Conservation (phyloP, 768 basidiomycete genomes). For the Mycena metata region DNA sequence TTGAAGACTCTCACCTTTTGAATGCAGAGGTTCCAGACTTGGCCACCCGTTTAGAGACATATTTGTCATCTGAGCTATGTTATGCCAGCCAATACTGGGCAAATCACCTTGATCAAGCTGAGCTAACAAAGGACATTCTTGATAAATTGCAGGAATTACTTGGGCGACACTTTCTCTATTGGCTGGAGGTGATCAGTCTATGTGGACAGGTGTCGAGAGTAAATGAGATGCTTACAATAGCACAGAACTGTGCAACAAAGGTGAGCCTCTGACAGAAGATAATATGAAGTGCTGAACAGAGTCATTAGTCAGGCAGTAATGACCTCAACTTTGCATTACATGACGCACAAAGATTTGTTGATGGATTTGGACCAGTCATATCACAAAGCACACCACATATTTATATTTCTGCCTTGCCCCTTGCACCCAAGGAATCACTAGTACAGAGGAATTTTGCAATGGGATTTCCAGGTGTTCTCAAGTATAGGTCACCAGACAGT, state of each 20-base stretch:
- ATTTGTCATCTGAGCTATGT: neutral
- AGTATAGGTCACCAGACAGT: neutral
- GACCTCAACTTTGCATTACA: neutral
- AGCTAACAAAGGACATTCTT: neutral
- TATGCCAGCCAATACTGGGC: conserved; percentile 9
- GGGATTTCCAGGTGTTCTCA: neutral
- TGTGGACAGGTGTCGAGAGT: neutral
- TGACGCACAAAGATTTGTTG: neutral
- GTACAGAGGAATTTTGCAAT: neutral
- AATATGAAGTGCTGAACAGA: neutral
- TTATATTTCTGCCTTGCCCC: neutral
- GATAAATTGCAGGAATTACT: neutral
- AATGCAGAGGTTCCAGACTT: neutral
- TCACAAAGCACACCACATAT: conserved; percentile 1
- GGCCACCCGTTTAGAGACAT: neutral
- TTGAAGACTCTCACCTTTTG: conserved; percentile 11
- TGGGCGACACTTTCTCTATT: neutral
- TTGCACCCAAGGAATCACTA: neutral
- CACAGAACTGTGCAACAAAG: neutral
- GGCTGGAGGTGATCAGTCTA: conserved; percentile 8
- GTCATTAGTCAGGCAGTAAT: neutral
- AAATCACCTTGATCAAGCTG: neutral
- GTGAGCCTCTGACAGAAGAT: neutral
- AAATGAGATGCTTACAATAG: neutral
- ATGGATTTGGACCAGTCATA: neutral